phyloP scores from a whole-genome alignment of 768 basidiomycete species.

The Panellus pusillus region DNA sequence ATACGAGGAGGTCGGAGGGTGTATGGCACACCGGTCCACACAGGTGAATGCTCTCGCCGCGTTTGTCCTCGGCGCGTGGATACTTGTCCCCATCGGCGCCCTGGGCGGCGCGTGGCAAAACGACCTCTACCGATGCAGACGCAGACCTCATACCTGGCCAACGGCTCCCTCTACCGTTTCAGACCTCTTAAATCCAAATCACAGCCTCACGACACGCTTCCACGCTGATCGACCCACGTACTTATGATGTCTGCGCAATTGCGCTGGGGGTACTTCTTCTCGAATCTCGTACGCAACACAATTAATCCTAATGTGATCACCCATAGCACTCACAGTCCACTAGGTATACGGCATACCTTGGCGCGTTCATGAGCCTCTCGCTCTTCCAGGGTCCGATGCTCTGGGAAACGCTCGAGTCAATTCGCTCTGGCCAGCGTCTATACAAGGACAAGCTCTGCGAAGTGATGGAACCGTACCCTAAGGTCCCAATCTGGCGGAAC shows the following conservation, averaged over 20 bases:
- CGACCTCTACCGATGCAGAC: constrained; percentile 25
- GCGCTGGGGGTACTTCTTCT: constrained; percentile 22
- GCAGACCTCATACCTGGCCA: constrained; percentile 19
- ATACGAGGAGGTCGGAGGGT: constrained; percentile 59
- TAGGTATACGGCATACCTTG: constrained; percentile 25
- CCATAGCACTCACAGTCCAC: no score
- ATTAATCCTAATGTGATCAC: no score
- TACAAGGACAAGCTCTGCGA: constrained; percentile 26
- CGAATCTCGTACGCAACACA: not conserved
- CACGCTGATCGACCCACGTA: constrained; percentile 24
- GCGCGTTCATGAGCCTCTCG: constrained; percentile 22
- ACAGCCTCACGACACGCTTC: constrained; percentile 23
- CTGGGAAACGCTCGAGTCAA: constrained; percentile 14
- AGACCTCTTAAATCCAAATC: constrained; percentile 21
- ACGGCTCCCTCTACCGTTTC: constrained; percentile 22
- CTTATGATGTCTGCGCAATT: constrained; percentile 28
- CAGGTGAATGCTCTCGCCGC: constrained; percentile 25
- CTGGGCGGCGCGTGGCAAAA: constrained; percentile 25
- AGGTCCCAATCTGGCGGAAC: constrained; percentile 28
- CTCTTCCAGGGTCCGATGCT: constrained; percentile 28
- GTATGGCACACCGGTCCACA: constrained; percentile 84
- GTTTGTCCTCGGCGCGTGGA: constrained; percentile 26
- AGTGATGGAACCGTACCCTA: constrained; percentile 26
- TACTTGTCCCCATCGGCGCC: constrained; percentile 24
- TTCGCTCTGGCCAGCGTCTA: not conserved